Base-by-base conservation (phyloP, 352 stramenopile genomes). In the Pythium myriotylum region DNA sequence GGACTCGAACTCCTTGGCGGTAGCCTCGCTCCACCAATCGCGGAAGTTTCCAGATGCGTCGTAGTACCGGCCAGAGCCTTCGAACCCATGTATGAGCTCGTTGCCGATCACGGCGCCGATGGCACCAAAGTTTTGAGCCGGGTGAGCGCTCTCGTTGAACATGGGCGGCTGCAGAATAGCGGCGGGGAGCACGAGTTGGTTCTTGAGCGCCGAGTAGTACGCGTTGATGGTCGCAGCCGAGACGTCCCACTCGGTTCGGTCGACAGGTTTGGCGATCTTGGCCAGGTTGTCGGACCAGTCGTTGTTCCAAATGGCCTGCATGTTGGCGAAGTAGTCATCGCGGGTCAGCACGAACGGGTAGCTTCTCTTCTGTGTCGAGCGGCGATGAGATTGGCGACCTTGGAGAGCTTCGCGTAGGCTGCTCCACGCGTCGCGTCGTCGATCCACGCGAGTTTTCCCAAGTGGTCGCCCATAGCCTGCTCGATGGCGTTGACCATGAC, bases 41-140 rank as follows among this genome's bases (percentile, higher is more conserved):
- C 89, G 77, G 72, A 96, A 80, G 53, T 97, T 97, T 16, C 92
- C 94, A 35, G 85, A 63, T 20, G 60, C 85, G 54, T 91, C 80
- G 54, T 84, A 97, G 48, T 96, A 88, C 7, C 83, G 73, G 46
- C 92, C 94, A 65, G 93, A 82, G 54, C 92, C 86, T 66, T 98
- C 94, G 59, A 97, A 98, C 0, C 91, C 94, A 55, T 98, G 94
- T 8, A 87, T 97, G 67, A 98, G 96, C 72, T 98, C 92, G 64
- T 98, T 92, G 0, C 90, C 94, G 10, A 97, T 88, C 26, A 98
- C 84, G 20, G 90, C 87, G 20, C 91, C 91, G 59, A 98, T 96
- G 0, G 81, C 74, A 7, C 91, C 92, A 66, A 94, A 98, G 56
- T 97, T 96, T 24, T 94, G 82, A 12, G 89, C 86, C 51, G 88